Base-by-base conservation (phyloP, 768 basidiomycete species). In the Lyophyllum decastes region DNA sequence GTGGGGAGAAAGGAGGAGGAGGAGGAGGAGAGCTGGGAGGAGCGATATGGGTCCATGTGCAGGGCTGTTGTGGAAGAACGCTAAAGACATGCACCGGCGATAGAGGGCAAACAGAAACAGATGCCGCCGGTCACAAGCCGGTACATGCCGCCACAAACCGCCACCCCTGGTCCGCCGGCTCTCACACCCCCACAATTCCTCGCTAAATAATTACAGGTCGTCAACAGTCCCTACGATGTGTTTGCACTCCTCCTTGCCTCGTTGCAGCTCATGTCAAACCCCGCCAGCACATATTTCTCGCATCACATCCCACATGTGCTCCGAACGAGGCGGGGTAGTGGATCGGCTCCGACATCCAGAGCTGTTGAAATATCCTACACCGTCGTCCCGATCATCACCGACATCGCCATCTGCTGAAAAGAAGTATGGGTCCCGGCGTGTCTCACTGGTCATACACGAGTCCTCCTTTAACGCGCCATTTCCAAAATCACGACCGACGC, bases 41-140 rank as follows among this genome's bases (percentile, higher is more conserved):
- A 53, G 54, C 68, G 73, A 54, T 72, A 71, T 54, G 68, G 67
- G 62, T 79, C 72, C 79, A 80, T 80, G 66, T 59, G 59, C 48
- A 54, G 57, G 61, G 59, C 49, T 64, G 66, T 60, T 57, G 62
- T 58, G 57, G 57, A 35, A 50, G 61, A 55, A 65, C 50, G 57
- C 51, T 57, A 55, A 53, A 62, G 60, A 64, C 57, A 60, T 58
- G 59, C 55, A n/a, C 63, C n/a, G 66, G 63, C 61, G 64, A 64
- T 67, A 64, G 63, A 64, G 64, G 14, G 64, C 54, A 34, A 30
- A 56, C 43, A 52, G 49, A 61, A 56, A 60, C 47, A 61, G 62
- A 65, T 65, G 64, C 74, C 74, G 74, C 68, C 74, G 74, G 74
- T 67, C 49, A 33, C 51, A 55, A 49, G 45, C 59, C 65, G 65